These are phyloP conservation scores for Lactarius psammicola DNA, from an alignment of 768 basidiomycete genomes.

Conservation along the genomic window DNA sequence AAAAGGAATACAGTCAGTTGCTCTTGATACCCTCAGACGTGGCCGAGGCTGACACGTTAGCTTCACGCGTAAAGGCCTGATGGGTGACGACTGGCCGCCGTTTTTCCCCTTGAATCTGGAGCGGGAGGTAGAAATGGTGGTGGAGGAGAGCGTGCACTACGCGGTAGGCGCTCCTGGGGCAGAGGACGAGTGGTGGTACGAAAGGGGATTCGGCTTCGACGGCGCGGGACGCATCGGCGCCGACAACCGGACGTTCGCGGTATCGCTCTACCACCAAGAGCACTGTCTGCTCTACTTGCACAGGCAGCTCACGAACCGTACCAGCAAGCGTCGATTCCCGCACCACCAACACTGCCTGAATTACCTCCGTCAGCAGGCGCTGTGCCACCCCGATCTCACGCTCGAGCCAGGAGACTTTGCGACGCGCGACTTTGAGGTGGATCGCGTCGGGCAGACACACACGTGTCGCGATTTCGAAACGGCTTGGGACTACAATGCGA, in stretches of 20 bases:
- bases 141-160: constrained; percentile 19
- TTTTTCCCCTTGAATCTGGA: constrained; percentile 1
- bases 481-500: constrained; percentile 24
- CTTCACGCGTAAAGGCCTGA: constrained; percentile 4
- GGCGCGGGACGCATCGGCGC: constrained; percentile 12
- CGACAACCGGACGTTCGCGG: constrained; percentile 32
- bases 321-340: constrained; percentile 28
- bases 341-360: constrained; percentile 43
- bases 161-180: not conserved
- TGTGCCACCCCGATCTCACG: constrained; percentile 42
- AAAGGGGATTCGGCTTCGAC: constrained; percentile 13
- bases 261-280: constrained; percentile 48
- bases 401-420: constrained; percentile 36
- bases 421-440: constrained; percentile 33
- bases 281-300: constrained; percentile 41
- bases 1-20: constrained; percentile 12
- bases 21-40: not conserved
- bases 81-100: constrained; percentile 11
- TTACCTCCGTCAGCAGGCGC: constrained; percentile 40
- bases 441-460: constrained; percentile 36
- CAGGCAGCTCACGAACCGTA: constrained; percentile 30
- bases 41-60: not conserved
- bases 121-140: constrained; percentile 9
- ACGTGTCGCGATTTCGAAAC: constrained; percentile 39
- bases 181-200: constrained; percentile 5